Evolutionary conservation across 2,329 filamentous ascomycete genomes (phyloP), one percentile per base, ranked within the genome.

Genomic region (Aspergillus niger): DNA sequence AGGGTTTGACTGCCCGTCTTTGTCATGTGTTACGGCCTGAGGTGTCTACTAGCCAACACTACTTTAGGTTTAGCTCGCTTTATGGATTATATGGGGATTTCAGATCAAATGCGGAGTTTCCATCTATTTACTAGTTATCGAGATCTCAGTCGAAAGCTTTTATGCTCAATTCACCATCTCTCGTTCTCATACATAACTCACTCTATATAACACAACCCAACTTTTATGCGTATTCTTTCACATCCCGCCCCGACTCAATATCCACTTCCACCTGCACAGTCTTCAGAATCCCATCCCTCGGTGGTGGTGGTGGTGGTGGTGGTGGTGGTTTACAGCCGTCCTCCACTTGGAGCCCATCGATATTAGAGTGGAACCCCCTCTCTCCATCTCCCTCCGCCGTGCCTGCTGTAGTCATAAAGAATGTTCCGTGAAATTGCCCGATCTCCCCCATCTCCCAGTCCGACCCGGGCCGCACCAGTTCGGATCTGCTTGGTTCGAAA

Each of bases 1-100:
- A 79, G 77, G 76, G 76, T 69, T 65, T 13, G 32, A 1, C 22
- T n/a, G 1, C 36, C 13, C 4, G 41, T 13, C 32, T 72, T 53
- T 61, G 53, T 44, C 47, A 50, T 17, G 8, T 20, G 41, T 15
- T 44, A 6, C 0, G 52, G 57, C 60, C 63, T 64, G 5, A 64
- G 61, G 62, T 30, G 52, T 38, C 32, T 39, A 51, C 11, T 17
- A 47, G 2, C 4, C 1, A 0, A 2, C 5, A 32, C 30, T 36
- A 36, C 32, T 36, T 36, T 36, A 11, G 32, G 32, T 36, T 36
- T 36, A 36, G 32, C 5, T 13, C 13, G 13, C 1, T 36, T 36
- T 36, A 4, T 26, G 8, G 32, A 51, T 24, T 49, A n/a, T 15
- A 20, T 44, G 28, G 30, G 48, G 39, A 17, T 36, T 36, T 36